Evolutionary conservation across 768 basidiomycete species (phyloP).

Genomic region (Gautieria morchelliformis): DNA sequence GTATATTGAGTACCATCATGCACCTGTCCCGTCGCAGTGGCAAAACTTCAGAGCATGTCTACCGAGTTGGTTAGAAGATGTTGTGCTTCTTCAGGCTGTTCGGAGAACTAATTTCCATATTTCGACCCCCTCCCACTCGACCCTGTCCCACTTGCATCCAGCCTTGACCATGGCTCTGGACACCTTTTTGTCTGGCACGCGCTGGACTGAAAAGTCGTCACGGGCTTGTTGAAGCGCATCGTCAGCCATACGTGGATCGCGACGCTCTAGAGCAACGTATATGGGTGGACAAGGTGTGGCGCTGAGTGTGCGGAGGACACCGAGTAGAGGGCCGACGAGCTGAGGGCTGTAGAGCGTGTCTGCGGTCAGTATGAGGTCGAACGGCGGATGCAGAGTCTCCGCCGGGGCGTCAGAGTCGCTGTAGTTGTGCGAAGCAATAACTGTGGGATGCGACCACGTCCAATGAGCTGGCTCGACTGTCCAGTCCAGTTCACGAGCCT

Average conservation of each 20-base stretch:
- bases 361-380: conserved; percentile 71
- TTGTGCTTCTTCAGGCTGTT: background rate
- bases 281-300: conserved; percentile 31
- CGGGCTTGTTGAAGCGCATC: conserved; percentile 46
- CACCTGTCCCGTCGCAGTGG: too few relatives aligned
- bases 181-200: conserved; percentile 50
- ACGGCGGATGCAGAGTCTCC: conserved; percentile 38
- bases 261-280: conserved; percentile 63
- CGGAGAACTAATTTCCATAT: conserved; percentile 49
- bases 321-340: conserved; percentile 61
- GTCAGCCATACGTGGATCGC: conserved; percentile 62
- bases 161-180: conserved; percentile 49
- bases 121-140: conserved; percentile 77
- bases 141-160: conserved; percentile 47
- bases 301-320: conserved; percentile 50
- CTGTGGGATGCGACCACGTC: conserved; percentile 39
- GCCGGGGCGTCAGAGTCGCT: background rate
- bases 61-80: too few relatives aligned
- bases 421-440: conserved; percentile 23
- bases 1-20: too few relatives aligned
- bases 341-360: conserved; percentile 68
- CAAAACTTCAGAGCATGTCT: too few relatives aligned
- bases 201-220: conserved; percentile 42
- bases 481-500: conserved; percentile 68
- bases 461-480: conserved; percentile 42